Evolutionary conservation across 2,329 filamentous ascomycete species (phyloP).

Genomic region (Monosporascus sp.): DNA sequence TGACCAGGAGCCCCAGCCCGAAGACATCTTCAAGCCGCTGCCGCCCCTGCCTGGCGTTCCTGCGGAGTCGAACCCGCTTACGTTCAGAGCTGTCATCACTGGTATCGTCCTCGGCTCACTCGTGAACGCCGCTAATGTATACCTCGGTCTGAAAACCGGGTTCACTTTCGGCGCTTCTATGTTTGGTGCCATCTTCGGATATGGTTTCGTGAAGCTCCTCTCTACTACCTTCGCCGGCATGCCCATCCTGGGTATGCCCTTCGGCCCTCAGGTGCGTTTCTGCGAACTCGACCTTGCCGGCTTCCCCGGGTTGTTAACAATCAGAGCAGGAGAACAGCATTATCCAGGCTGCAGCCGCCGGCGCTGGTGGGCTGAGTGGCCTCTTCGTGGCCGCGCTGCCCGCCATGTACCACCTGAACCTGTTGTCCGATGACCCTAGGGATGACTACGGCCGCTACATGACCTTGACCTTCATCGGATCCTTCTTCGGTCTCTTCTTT

Average conservation of each 20-base stretch:
- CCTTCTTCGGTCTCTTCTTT: constrained; percentile 60
- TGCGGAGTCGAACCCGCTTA: constrained; percentile 38
- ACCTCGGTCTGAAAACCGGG: constrained; percentile 44
- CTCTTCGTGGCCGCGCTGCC: constrained; percentile 53
- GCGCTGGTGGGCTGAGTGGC: constrained; percentile 46
- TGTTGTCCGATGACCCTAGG: constrained; percentile 38
- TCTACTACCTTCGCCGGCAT: constrained; percentile 37
- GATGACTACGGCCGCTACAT: constrained; percentile 53
- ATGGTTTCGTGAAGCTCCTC: constrained; percentile 46
- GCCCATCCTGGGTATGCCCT: constrained; percentile 46
- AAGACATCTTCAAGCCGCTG: constrained; percentile 33
- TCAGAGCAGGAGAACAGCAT: constrained; percentile 46
- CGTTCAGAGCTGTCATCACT: constrained; percentile 44
- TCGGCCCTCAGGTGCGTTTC: constrained; percentile 38
- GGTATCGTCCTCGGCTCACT: constrained; percentile 48
- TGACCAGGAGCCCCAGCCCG: background rate
- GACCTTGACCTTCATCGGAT: constrained; percentile 55
- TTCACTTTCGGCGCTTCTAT: constrained; percentile 39
- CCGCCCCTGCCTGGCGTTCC: constrained; percentile 29
- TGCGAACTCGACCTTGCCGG: background rate
- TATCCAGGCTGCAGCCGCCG: constrained; percentile 48
- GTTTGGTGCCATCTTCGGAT: constrained; percentile 49
- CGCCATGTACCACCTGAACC: constrained; percentile 47
- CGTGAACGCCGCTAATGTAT: constrained; percentile 53
- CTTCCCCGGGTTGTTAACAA: background rate